These are phyloP conservation scores for Carex kokanica DNA, from an alignment of 176 grass and related monocot genomes.

Conservation along the genomic window DNA sequence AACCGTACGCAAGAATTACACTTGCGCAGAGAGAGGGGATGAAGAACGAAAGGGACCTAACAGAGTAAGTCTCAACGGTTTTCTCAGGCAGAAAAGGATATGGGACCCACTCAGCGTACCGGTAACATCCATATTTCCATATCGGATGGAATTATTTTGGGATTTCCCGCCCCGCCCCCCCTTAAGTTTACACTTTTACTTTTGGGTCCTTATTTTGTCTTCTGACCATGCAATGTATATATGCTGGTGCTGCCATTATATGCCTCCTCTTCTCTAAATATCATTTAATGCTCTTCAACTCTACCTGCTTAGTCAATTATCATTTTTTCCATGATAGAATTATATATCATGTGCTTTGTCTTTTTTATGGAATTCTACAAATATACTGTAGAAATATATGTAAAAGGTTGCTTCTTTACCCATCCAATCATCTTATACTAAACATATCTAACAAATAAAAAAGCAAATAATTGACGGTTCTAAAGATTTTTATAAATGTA, in stretches of 20 bases:
- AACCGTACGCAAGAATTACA: slow-evolving; percentile 13
- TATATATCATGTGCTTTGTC: background rate
- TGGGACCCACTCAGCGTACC: slow-evolving; percentile 6
- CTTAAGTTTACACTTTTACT: background rate
- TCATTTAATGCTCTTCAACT: slow-evolving; percentile 9
- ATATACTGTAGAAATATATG: too few relatives aligned
- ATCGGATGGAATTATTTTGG: slow-evolving; percentile 20
- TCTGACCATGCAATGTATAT: background rate
- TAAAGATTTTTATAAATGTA: background rate
- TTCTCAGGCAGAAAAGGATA: slow-evolving; percentile 16
- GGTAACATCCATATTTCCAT: slow-evolving; percentile 20
- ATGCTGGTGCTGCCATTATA: background rate
- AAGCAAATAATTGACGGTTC: background rate
- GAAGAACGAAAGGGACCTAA: slow-evolving; percentile 26
- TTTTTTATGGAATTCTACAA: background rate
- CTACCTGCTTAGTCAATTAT: background rate
- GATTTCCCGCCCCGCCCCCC: slow-evolving; percentile 16
- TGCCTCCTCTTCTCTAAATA: background rate
- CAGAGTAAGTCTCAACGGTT: slow-evolving; percentile 25
- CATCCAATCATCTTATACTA: background rate
- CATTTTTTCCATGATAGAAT: background rate
- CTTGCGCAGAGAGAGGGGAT: background rate
- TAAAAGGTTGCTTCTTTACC: background rate
- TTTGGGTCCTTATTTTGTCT: slow-evolving; percentile 5
- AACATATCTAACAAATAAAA: background rate